Percentiles rank a stretch among this genome's conserved stretches.
These are phyloP conservation scores for Mycena chlorophos DNA, from an alignment of 768 basidiomycete genomes.

Conservation along the genomic window DNA sequence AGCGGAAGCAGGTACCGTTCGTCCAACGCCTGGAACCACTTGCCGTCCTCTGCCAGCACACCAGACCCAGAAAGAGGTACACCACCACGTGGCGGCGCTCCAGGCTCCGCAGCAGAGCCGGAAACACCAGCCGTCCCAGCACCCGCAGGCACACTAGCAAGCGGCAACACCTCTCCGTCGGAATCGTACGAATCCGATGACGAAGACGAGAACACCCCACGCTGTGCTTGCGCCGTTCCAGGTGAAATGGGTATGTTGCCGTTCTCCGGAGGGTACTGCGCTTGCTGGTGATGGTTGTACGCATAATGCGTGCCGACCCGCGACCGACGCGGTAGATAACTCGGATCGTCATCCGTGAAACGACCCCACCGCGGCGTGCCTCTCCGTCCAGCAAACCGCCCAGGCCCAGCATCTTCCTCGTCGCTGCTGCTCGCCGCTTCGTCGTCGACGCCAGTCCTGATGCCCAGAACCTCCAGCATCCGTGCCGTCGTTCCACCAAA, in stretches of 20 bases:
- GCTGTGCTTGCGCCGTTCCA: slow-evolving; percentile 27
- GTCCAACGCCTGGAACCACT: slow-evolving; percentile 95
- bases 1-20: slow-evolving; percentile 91
- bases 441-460: slow-evolving; percentile 92
- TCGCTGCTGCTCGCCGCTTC: slow-evolving; percentile 65
- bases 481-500: slow-evolving; percentile 97
- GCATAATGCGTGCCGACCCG: slow-evolving; percentile 61
- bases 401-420: slow-evolving; percentile 49
- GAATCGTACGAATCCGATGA: slow-evolving; percentile 81
- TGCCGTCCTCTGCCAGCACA: slow-evolving; percentile 66
- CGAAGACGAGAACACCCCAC: slow-evolving; percentile 60
- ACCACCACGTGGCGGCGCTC: slow-evolving; percentile 8
- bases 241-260: background rate
- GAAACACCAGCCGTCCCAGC: background rate
- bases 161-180: slow-evolving; percentile 77
- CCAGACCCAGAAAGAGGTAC: slow-evolving; percentile 14
- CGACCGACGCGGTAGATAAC: slow-evolving; percentile 34
- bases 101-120: slow-evolving; percentile 9
- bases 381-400: slow-evolving; percentile 34
- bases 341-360: slow-evolving; percentile 46
- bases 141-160: slow-evolving; percentile 59
- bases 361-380: slow-evolving; percentile 43
- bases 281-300: slow-evolving; percentile 62
- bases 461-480: slow-evolving; percentile 97
- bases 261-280: slow-evolving; percentile 2